Evolutionary conservation across 176 grass and related monocot genomes (phyloP), one percentile per base, ranked within the genome.

Genomic region (Avena atlantica): DNA sequence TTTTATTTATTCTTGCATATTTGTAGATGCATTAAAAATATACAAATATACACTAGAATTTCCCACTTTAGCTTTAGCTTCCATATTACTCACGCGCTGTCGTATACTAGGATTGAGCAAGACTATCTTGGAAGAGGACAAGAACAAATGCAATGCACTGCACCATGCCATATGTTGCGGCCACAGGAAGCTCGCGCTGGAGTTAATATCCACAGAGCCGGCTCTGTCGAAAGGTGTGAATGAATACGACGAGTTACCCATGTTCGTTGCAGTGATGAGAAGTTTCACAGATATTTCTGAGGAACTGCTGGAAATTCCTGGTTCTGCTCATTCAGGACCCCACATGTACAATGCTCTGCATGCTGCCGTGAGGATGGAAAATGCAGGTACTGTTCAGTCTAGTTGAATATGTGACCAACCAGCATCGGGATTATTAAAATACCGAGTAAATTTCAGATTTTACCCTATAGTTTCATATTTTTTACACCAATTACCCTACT

Each of bases 181-280:
- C 14, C 69, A 72, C 37, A 72, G n/a, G 37, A 17, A 72, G 17
- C 69, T 72, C 12, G 69, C 69, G 8, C 19, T 72, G 3, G 27
- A 68, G 10, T 68, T 68, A 27, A 68, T 68, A 7, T 16, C 1
- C 14, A 16, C 4, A 16, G 55, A 19, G 17, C 55, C 55, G 4
- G 16, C 17, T 16, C 55, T 57, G 55, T 57, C 55, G 15, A 1
- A 20, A 51, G 48, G 2, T 65, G 74, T 70, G 1, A 86, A 79
- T 16, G 79, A 66, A n/a, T 31, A 20, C 12, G n/a, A 86, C 6
- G 34, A 36, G 4, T 36, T 4, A 36, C 34, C 34, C 34, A 36
- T 36, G 34, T 36, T 36, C 34, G 34, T 86, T 1, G 84, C 84
- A 16, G 84, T 65, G 21, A 78, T 67, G 70, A 79, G 57, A 79